These are phyloP conservation scores for Ciborinia camelliae DNA, from an alignment of 2,329 filamentous ascomycete genomes.

Conservation along the genomic window DNA sequence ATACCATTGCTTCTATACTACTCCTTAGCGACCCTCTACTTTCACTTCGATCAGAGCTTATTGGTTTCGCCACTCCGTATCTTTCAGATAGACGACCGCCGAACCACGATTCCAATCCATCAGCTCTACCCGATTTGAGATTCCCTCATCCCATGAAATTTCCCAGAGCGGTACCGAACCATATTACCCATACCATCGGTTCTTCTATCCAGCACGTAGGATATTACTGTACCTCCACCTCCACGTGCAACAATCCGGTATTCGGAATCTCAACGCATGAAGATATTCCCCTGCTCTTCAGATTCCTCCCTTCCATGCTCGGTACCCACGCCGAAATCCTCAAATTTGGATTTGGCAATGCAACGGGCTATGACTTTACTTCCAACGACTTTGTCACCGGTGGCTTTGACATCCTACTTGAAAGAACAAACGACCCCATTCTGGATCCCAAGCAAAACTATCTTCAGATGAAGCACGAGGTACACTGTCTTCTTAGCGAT, in stretches of 20 bases:
- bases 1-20: conserved; percentile 1
- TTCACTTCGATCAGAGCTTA: not conserved
- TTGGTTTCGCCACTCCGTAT: not conserved
- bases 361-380: not conserved
- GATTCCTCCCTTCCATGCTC: not conserved
- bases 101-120: not conserved
- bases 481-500: not conserved
- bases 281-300: conserved; percentile 2
- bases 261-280: not conserved
- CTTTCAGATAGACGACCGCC: not conserved
- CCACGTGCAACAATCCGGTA: not conserved
- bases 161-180: not conserved
- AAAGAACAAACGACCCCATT: not conserved
- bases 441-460: not conserved
- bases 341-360: not conserved
- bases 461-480: not conserved
- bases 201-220: not conserved
- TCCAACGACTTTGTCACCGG: not conserved
- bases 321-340: not conserved
- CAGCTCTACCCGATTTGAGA: not conserved
- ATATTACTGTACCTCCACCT: not conserved
- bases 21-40: not conserved
- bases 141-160: not conserved
- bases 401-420: conserved; percentile 3
- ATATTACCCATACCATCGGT: not conserved